A percentile compares a stretch with the other conserved stretches of the same genome.
These are phyloP conservation scores for Raffaelea albimanens DNA, from an alignment of 2,329 filamentous ascomycete genomes.

Conservation along the genomic window DNA sequence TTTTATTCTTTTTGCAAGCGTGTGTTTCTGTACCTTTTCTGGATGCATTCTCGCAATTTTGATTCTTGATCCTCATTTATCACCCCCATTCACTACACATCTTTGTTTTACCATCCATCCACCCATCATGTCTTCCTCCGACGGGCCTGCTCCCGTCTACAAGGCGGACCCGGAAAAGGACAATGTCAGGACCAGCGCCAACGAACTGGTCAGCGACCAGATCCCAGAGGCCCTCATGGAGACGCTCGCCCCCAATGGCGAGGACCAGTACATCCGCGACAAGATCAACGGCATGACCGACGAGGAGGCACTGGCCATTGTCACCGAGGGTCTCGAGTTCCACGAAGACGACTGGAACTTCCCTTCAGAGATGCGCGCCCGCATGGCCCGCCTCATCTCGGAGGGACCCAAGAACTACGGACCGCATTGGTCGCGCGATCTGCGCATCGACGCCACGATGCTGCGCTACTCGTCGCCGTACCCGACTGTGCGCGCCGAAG, in stretches of 20 bases:
- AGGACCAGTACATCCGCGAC: slow-evolving; percentile 30
- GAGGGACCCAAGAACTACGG: slow-evolving; percentile 28
- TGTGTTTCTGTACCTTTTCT: no score
- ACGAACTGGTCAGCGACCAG: slow-evolving; percentile 21
- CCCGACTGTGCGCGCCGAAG: slow-evolving; percentile 30
- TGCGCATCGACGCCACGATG: slow-evolving; percentile 29
- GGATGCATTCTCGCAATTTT: no score
- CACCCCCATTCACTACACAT: no score
- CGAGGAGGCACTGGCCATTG: slow-evolving; percentile 30
- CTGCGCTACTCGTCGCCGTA: slow-evolving; percentile 32
- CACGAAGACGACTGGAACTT: slow-evolving; percentile 36
- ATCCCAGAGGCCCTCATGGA: slow-evolving; percentile 29
- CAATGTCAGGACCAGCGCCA: slow-evolving; percentile 5
- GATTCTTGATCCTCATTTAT: no score
- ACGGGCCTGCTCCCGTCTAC: neutral
- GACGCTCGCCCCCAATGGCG: slow-evolving; percentile 31
- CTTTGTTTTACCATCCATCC: no score
- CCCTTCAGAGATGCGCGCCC: slow-evolving; percentile 30
- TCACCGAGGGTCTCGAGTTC: slow-evolving; percentile 27
- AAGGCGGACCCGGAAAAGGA: slow-evolving; percentile 20
- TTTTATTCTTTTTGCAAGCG: no score
- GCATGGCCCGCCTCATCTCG: slow-evolving; percentile 27
- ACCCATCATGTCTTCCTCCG: no score
- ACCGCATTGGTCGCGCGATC: slow-evolving; percentile 29
- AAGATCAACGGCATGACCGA: slow-evolving; percentile 32